Conservation (phyloP, 352 stramenopile genomes). For the Phytophthora palmivora region DNA sequence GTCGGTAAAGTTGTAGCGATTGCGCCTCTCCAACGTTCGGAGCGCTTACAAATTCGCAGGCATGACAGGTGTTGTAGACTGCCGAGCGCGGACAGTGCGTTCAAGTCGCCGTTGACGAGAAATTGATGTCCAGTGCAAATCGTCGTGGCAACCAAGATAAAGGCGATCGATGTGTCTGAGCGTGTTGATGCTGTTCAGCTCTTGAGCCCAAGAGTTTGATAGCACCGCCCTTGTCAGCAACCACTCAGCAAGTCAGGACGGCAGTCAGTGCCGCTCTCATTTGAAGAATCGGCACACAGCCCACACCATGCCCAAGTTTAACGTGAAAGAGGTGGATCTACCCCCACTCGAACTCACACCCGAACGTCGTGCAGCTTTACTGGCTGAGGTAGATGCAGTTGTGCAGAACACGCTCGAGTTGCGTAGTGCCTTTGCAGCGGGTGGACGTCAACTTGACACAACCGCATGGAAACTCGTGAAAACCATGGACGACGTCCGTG, state of each 20-base stretch:
- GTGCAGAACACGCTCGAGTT: slow-evolving; percentile 44
- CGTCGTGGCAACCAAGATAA: slow-evolving; percentile 28
- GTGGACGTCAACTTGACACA: slow-evolving; percentile 38
- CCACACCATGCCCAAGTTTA: slow-evolving; percentile 45
- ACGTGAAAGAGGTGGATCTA: slow-evolving; percentile 39
- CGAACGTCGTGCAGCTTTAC: slow-evolving; percentile 25
- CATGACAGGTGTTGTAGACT: slow-evolving; percentile 18
- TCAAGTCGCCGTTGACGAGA: slow-evolving; percentile 13
- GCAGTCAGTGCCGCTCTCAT: slow-evolving; percentile 13
- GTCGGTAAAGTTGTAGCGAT: neutral
- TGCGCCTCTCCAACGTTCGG: slow-evolving; percentile 10
- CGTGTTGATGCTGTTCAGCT: slow-evolving; percentile 17
- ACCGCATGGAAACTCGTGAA: slow-evolving; percentile 51
- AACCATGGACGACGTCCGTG: slow-evolving; percentile 43
- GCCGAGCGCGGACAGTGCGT: slow-evolving; percentile 15
- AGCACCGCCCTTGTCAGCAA: slow-evolving; percentile 14
- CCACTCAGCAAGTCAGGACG: slow-evolving; percentile 16
- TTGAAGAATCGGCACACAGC: slow-evolving; percentile 23
- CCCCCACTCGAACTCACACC: slow-evolving; percentile 33
- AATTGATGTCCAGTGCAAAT: slow-evolving; percentile 21
- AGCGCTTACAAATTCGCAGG: slow-evolving; percentile 9
- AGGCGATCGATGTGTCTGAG: slow-evolving; percentile 31
- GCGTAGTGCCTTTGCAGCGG: slow-evolving; percentile 39
- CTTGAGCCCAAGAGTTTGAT: slow-evolving; percentile 1
- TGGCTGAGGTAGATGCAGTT: slow-evolving; percentile 37